Percentiles rank a stretch among this genome's conserved stretches.
These are phyloP conservation scores for Aspergillus flavus DNA, from an alignment of 2,329 filamentous ascomycete genomes.

Conservation along the genomic window DNA sequence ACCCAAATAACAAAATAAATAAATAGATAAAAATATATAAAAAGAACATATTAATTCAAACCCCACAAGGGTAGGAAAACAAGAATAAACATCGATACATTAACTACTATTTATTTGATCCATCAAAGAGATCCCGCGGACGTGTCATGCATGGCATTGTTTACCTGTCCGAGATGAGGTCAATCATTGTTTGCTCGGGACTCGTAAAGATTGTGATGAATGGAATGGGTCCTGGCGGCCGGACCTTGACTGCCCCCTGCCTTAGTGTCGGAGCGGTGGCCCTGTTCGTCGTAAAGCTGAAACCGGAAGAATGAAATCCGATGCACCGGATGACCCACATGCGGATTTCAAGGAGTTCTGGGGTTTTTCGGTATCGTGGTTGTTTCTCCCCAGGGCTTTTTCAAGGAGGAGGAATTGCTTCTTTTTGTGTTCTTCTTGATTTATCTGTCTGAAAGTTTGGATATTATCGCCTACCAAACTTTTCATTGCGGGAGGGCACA, in stretches of 20 bases:
- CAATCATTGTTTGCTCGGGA: constrained; percentile 1
- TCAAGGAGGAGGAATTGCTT: neutral
- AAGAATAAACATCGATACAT: neutral
- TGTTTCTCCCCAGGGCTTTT: neutral
- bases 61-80: neutral
- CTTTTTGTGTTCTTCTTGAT: neutral
- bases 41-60: neutral
- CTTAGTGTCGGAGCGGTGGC: constrained; percentile 18
- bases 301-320: constrained; percentile 24
- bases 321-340: constrained; percentile 9
- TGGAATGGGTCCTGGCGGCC: constrained; percentile 7
- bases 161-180: constrained; percentile 3
- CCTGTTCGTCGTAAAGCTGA: constrained; percentile 21
- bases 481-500: neutral
- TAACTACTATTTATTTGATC: neutral
- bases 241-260: constrained; percentile 16
- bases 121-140: neutral
- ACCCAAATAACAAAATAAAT: no score
- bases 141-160: neutral
- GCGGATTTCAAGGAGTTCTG: neutral
- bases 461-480: neutral
- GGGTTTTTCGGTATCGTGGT: neutral
- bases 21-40: neutral
- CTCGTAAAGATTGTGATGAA: constrained; percentile 7
- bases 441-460: neutral